These are phyloP conservation scores for Beauveria rudraprayagi DNA, from an alignment of 2,329 filamentous ascomycete genomes.

Conservation along the genomic window DNA sequence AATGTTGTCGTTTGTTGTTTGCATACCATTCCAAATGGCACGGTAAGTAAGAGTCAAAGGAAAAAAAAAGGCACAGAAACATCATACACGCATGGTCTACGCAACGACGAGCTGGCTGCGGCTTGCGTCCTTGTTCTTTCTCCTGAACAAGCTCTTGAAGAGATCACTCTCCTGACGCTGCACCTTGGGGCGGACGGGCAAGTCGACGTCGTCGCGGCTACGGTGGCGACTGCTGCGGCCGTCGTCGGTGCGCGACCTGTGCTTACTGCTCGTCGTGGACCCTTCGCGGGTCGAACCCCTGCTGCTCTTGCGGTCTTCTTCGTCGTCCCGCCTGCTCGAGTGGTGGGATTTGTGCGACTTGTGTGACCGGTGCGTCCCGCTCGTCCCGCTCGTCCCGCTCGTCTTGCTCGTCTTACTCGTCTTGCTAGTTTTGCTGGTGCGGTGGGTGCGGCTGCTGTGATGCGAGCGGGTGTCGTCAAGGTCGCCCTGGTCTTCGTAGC, in stretches of 20 bases:
- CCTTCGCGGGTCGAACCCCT: conserved; percentile 6
- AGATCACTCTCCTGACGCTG: conserved; percentile 41
- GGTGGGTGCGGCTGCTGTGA: conserved; percentile 17
- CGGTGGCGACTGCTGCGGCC: conserved; percentile 20
- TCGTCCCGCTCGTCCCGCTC: conserved; percentile 15
- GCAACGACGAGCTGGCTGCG: conserved; percentile 24
- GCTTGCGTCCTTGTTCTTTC: conserved; percentile 39
- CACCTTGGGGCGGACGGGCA: conserved; percentile 39
- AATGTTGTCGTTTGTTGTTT: neutral
- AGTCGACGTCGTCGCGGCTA: conserved; percentile 29
- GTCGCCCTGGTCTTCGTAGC: conserved; percentile 26
- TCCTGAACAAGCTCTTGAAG: conserved; percentile 52
- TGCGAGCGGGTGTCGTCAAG: conserved; percentile 12
- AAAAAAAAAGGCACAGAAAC: neutral
- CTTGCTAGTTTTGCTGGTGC: conserved; percentile 22
- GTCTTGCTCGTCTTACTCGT: conserved; percentile 23
- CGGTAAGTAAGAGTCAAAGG: neutral
- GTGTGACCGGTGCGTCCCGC: conserved; percentile 22
- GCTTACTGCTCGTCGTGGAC: conserved; percentile 18
- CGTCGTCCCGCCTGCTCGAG: conserved; percentile 16
- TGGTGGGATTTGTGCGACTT: conserved; percentile 17
- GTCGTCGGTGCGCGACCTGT: conserved; percentile 27
- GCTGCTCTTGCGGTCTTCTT: conserved; percentile 18
- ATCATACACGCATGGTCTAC: conserved; percentile 13
- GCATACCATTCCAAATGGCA: neutral